A percentile compares a stretch with the other conserved stretches of the same genome.
Conservation (phyloP, 2,329 filamentous ascomycete species). For the Fusarium sp. region DNA sequence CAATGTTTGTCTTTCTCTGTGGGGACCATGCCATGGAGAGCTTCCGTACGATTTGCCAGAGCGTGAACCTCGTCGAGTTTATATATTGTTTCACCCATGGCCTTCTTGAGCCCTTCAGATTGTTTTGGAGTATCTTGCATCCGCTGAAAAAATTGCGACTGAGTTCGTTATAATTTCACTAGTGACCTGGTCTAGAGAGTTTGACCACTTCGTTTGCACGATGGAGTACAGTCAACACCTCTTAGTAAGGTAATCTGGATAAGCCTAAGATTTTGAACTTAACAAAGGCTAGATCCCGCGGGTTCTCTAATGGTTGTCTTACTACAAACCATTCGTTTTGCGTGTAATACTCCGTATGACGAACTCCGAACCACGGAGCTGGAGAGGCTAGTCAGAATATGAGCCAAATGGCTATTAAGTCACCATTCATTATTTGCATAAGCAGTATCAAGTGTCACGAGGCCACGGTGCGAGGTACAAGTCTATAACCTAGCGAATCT, state of each 20-base stretch:
- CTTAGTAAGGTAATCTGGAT: background rate
- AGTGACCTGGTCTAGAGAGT: background rate
- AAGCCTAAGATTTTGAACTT: background rate
- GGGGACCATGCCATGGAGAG: background rate
- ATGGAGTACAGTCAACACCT: background rate
- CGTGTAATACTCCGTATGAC: background rate
- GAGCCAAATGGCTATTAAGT: background rate
- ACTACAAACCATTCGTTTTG: background rate
- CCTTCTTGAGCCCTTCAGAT: background rate
- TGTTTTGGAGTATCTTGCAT: background rate
- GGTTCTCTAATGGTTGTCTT: background rate
- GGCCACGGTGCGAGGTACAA: background rate
- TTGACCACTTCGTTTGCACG: background rate
- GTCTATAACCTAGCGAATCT: background rate
- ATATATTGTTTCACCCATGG: background rate
- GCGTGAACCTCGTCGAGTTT: background rate
- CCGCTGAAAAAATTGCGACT: too few species aligned
- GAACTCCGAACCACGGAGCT: background rate
- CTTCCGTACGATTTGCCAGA: background rate
- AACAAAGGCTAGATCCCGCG: background rate
- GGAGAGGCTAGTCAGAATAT: background rate
- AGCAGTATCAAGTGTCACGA: background rate
- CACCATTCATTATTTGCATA: conserved; percentile 4
- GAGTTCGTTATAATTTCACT: background rate
- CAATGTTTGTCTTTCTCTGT: background rate